These are phyloP conservation scores for Epithele typhae DNA, from an alignment of 768 basidiomycete genomes.

Conservation along the genomic window DNA sequence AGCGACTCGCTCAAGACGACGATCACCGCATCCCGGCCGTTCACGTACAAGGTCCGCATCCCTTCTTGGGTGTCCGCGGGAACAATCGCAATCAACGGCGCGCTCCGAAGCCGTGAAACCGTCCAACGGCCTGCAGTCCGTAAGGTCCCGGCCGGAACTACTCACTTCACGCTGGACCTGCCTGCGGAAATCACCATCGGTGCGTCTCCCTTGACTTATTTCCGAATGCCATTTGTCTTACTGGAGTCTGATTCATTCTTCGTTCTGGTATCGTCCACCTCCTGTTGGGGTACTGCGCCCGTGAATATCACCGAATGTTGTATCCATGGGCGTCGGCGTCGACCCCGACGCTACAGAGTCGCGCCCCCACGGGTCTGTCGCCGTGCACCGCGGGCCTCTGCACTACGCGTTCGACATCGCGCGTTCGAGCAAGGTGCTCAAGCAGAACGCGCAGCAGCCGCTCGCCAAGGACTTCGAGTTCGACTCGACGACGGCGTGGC, in stretches of 20 bases:
- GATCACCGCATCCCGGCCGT: constrained; percentile 36
- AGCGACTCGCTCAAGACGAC: constrained; percentile 44
- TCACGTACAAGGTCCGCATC: constrained; percentile 46
- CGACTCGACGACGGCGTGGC: constrained; percentile 44
- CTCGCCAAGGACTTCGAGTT: constrained; percentile 47
- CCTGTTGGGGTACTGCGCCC: no score
- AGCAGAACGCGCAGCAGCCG: constrained; percentile 38
- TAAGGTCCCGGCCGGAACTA: constrained; percentile 36
- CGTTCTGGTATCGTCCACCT: no score
- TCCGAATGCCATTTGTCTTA: background rate
- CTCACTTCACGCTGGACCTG: constrained; percentile 39
- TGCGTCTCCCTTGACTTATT: no score
- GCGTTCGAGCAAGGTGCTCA: constrained; percentile 32
- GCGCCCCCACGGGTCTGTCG: constrained; percentile 47
- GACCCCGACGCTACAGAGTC: constrained; percentile 33
- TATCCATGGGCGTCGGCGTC: no score
- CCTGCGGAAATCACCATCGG: constrained; percentile 45
- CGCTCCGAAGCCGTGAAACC: no score
- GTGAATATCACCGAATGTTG: no score
- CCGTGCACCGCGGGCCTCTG: constrained; percentile 50
- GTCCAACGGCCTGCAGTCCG: no score
- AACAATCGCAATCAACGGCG: constrained; percentile 38
- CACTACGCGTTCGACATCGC: constrained; percentile 52
- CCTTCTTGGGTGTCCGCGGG: constrained; percentile 46
- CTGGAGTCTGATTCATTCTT: no score